A percentile compares a stretch with the other conserved stretches of the same genome.
Evolutionary conservation across 768 basidiomycete species (phyloP).

Genomic region (Tulasnella sp.): DNA sequence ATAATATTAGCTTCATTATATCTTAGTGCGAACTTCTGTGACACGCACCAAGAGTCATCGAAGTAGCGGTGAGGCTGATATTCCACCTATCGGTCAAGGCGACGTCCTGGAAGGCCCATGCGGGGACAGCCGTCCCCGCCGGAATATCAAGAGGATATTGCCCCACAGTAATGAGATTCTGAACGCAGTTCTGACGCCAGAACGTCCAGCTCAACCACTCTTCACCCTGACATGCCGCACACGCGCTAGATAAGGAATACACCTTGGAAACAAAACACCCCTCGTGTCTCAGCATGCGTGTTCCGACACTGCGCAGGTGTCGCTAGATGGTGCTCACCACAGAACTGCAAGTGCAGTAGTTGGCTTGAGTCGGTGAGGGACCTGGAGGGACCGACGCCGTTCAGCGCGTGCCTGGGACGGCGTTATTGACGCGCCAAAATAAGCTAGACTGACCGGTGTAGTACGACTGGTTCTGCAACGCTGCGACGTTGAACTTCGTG

Average conservation of each 20-base stretch:
- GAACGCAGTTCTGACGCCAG: conserved; percentile 30
- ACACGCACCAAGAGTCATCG: background rate
- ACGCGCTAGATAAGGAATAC: conserved; percentile 51
- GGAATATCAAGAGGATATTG: conserved; percentile 49
- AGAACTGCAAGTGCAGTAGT: conserved; percentile 46
- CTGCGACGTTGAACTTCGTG: background rate
- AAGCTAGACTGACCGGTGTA: background rate
- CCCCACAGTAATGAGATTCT: conserved; percentile 13
- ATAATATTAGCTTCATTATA: background rate
- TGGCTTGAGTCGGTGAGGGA: background rate
- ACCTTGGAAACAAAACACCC: conserved; percentile 18
- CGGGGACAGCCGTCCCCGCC: conserved; percentile 43
- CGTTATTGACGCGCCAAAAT: background rate
- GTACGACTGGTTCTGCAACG: background rate
- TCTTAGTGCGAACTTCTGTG: background rate
- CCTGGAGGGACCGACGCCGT: background rate
- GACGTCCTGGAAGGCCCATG: conserved; percentile 57
- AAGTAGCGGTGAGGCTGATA: background rate
- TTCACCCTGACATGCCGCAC: conserved; percentile 48
- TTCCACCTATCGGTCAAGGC: conserved; percentile 21
- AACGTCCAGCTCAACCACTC: conserved; percentile 29
- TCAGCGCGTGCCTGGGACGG: background rate
- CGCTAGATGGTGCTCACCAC: conserved; percentile 28
- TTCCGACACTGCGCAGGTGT: background rate
- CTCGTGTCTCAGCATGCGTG: background rate